Base-by-base conservation (phyloP, 768 basidiomycete genomes). In the Serendipita sp. region DNA sequence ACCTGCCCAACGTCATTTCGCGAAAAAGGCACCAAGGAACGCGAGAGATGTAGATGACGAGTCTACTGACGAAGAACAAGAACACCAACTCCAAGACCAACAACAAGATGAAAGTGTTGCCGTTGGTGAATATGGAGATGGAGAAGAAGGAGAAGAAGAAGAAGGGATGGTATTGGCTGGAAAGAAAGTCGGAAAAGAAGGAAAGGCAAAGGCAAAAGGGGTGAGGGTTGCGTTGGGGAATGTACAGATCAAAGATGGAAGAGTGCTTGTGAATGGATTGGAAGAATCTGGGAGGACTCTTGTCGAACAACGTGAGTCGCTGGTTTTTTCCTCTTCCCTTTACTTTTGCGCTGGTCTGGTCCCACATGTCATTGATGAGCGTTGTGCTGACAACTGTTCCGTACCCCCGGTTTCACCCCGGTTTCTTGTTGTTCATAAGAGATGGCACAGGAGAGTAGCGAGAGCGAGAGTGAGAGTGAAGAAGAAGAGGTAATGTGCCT, bases 1-100 rank as follows among this genome's bases (percentile, higher is more conserved):
- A 62, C 89, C 92, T 3, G 90, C 83, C 2, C 86, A 82, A 3
- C 86, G 92, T 2, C 94, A 95, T 73, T 89, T 90, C 84, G 88
- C 87, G 69, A 92, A 92, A 64, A 90, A 91, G 69, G 88, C 84
- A 0, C 91, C 91, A 0, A 91, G 89, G 72, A 88, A 80, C 23
- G 62, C 45, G 13, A 85, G 86, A 3, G 86, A 87, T 67, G 84
- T 83, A 2, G 85, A 85, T 48, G 79, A 81, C 18, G 62, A 52
- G 55, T 80, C 83, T 66, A 82, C 80, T 1, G 77, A 74, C 36
- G 74, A 71, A 65, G 68, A 71, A 58, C 64, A 40, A 40, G 6
- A 40, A 40, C 40, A 40, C 13, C 40, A 40, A 6, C 74, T 40
- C 65, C 81, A 80, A 55, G 82, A 78, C 36, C 85, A 88, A 69